These are phyloP conservation scores for Typha latifolia DNA, from an alignment of 176 grass and related monocot species.

Conservation along the genomic window DNA sequence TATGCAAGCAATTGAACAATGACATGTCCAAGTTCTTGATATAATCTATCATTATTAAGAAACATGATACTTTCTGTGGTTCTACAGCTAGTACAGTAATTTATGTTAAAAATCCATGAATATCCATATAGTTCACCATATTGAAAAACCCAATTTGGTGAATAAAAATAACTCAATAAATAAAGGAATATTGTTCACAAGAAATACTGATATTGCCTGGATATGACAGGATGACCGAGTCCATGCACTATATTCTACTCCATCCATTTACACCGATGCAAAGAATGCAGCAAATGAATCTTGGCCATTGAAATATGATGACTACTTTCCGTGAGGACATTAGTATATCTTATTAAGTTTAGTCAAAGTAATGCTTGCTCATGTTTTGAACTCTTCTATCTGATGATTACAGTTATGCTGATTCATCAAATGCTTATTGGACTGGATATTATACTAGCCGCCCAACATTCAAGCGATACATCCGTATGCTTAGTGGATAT, in stretches of 20 bases:
- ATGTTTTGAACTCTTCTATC: constrained; percentile 10
- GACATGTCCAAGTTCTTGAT: too few relatives aligned
- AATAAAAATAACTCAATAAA: too few relatives aligned
- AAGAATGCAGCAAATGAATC: constrained; percentile 68
- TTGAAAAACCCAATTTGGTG: too few relatives aligned
- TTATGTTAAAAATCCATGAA: too few relatives aligned
- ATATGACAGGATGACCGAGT: constrained; percentile 66
- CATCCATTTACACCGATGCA: constrained; percentile 83
- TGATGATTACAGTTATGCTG: constrained; percentile 59
- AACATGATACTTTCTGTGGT: too few relatives aligned
- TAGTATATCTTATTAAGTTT: background rate
- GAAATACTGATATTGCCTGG: too few relatives aligned
- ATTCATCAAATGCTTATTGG: constrained; percentile 80
- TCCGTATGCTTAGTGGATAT: constrained; percentile 69
- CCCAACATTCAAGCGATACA: constrained; percentile 74
- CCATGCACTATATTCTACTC: constrained; percentile 82
- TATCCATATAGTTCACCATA: too few relatives aligned
- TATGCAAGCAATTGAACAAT: too few relatives aligned
- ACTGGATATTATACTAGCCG: constrained; percentile 92
- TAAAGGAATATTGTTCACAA: too few relatives aligned
- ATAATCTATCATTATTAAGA: too few relatives aligned
- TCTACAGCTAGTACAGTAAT: too few relatives aligned
- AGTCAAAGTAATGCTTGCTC: background rate
- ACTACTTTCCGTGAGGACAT: constrained; percentile 75
- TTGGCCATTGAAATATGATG: constrained; percentile 82